These are phyloP conservation scores for Remersonia thermophila DNA, from an alignment of 2,329 filamentous ascomycete species.

Conservation along the genomic window DNA sequence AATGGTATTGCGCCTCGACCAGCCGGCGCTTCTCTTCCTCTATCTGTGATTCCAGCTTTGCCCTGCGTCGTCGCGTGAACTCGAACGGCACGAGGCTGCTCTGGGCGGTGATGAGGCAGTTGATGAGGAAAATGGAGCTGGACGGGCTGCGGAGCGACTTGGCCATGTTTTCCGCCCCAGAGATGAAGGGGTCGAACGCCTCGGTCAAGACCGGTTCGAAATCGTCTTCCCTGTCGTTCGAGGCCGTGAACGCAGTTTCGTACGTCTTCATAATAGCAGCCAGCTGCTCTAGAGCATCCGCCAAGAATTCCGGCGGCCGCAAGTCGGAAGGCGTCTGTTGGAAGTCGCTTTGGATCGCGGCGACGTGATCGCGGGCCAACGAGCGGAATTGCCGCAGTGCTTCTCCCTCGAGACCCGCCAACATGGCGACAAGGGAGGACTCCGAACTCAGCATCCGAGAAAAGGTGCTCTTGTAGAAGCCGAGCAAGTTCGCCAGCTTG, in stretches of 20 bases:
- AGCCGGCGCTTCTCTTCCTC: constrained; percentile 44
- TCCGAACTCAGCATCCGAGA: constrained; percentile 59
- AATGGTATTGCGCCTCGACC: constrained; percentile 55
- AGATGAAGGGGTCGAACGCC: constrained; percentile 75
- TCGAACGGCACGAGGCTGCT: constrained; percentile 44
- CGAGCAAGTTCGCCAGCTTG: constrained; percentile 77
- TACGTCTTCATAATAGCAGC: constrained; percentile 72
- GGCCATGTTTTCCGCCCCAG: constrained; percentile 59
- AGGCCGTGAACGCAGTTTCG: constrained; percentile 61
- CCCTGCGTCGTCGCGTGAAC: constrained; percentile 48
- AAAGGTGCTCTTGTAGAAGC: constrained; percentile 83
- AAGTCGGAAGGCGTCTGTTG: constrained; percentile 60
- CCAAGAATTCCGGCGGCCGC: constrained; percentile 65
- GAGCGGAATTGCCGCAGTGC: constrained; percentile 73
- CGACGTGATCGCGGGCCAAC: constrained; percentile 68
- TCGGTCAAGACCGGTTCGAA: constrained; percentile 67
- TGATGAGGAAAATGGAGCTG: constrained; percentile 58
- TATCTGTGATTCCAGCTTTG: constrained; percentile 45
- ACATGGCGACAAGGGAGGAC: constrained; percentile 56
- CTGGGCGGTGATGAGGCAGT: constrained; percentile 52
- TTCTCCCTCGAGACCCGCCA: constrained; percentile 58
- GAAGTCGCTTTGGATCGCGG: constrained; percentile 60
- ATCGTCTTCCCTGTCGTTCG: constrained; percentile 47
- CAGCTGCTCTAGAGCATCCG: constrained; percentile 68
- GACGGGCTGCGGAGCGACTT: constrained; percentile 46